phyloP scores from a whole-genome alignment of 371 early-diverging fungal species.

The Mucor saturninus region DNA sequence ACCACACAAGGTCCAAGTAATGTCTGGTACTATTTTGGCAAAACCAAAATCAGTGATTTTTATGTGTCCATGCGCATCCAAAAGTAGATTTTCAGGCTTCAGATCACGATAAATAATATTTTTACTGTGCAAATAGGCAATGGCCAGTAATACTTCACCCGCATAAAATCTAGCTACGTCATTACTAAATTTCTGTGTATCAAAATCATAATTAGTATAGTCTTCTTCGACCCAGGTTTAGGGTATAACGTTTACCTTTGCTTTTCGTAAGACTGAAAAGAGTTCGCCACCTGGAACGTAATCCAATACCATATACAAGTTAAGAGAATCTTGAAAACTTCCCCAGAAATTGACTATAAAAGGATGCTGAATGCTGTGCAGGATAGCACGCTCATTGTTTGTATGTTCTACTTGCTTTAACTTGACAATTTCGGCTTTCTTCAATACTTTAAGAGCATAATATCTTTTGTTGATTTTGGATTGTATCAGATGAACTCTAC shows the following conservation, averaged over 20 bases:
- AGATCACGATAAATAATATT: slow-evolving; percentile 95
- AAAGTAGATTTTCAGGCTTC: slow-evolving; percentile 93
- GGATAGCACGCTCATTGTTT: slow-evolving; percentile 81
- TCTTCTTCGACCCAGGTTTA: neutral
- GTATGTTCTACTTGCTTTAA: slow-evolving; percentile 93
- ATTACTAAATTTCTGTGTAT: slow-evolving; percentile 75
- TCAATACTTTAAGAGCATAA: slow-evolving; percentile 90
- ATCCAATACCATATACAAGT: slow-evolving; percentile 93
- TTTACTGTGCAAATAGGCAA: slow-evolving; percentile 90
- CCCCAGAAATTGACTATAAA: slow-evolving; percentile 91
- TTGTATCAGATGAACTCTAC: slow-evolving; percentile 89
- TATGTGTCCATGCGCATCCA: slow-evolving; percentile 94
- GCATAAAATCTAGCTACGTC: slow-evolving; percentile 87
- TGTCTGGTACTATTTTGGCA: slow-evolving; percentile 90
- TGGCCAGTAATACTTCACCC: slow-evolving; percentile 72
- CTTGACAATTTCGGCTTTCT: slow-evolving; percentile 89
- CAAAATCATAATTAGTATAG: neutral
- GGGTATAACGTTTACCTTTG: slow-evolving; percentile 16
- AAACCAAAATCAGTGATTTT: slow-evolving; percentile 99
- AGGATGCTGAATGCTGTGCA: slow-evolving; percentile 79
- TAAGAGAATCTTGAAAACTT: slow-evolving; percentile 86
- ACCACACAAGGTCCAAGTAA: slow-evolving; percentile 98
- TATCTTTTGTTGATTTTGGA: slow-evolving; percentile 67
- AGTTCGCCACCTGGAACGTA: slow-evolving; percentile 95
- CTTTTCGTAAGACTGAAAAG: slow-evolving; percentile 73